Evolutionary conservation across 208 protist species (phyloP).

Genomic region (Herpetomonas samuelpessoai): DNA sequence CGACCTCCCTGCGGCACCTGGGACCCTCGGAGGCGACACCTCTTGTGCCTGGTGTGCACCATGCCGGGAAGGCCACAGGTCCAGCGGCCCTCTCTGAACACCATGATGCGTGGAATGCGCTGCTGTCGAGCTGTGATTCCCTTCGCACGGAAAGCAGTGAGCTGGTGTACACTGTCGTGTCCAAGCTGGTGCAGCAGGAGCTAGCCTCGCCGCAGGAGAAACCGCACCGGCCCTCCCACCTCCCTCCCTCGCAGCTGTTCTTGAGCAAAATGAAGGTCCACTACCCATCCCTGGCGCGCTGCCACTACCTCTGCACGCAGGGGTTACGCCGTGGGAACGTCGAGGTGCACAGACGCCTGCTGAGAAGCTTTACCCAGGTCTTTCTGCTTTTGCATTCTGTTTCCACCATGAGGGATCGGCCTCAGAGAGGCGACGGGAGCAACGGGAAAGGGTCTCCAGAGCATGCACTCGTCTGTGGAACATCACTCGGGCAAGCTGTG

Average conservation of each 20-base stretch:
- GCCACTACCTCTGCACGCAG: constrained; percentile 8
- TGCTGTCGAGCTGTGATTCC: too few relatives aligned
- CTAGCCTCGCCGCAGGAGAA: background rate
- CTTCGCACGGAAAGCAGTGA: too few relatives aligned
- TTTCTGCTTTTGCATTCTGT: constrained; percentile 22
- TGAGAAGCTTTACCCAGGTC: background rate
- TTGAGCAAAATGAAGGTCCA: constrained; percentile 5
- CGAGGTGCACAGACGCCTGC: background rate
- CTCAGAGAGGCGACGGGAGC: background rate
- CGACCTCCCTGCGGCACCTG: too few relatives aligned
- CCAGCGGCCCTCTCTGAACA: too few relatives aligned
- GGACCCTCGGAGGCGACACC: too few relatives aligned
- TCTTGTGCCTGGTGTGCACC: too few relatives aligned
- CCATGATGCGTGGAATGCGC: too few relatives aligned
- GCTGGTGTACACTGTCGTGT: too few relatives aligned
- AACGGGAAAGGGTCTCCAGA: background rate
- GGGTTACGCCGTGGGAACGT: background rate
- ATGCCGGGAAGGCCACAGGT: too few relatives aligned
- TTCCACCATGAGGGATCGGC: background rate
- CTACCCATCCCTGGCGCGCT: background rate
- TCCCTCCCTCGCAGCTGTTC: background rate
- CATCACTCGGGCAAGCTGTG: constrained; percentile 37
- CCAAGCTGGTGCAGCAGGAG: background rate
- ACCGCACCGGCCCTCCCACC: background rate
- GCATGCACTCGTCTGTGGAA: constrained; percentile 44